Percentiles rank a stretch among this genome's conserved stretches.
These are phyloP conservation scores for Yarrowia sp. DNA, from an alignment of 805 yeast species.

Conservation along the genomic window DNA sequence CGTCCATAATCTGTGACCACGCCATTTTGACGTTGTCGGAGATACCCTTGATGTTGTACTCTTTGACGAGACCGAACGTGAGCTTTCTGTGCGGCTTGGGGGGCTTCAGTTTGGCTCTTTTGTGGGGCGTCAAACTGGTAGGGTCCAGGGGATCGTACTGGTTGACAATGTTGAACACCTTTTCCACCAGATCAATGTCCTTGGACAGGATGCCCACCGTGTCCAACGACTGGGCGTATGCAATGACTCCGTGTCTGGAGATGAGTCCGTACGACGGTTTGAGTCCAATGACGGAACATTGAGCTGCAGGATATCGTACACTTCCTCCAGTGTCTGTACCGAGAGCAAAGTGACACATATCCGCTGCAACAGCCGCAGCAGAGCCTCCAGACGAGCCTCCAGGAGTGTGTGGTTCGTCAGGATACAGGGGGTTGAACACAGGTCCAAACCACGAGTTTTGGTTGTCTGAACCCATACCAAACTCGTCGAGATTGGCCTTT, in stretches of 20 bases:
- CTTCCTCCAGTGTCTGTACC: conserved; percentile 99
- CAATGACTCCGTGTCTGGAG: conserved; percentile 86
- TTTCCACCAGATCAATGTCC: conserved; percentile 43
- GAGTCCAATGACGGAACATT: conserved; percentile 78
- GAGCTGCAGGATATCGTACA: conserved; percentile 86
- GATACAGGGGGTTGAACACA: conserved; percentile 44
- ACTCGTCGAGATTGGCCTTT: conserved; percentile 91
- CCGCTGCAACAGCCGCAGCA: conserved; percentile 85
- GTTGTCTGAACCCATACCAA: conserved; percentile 81
- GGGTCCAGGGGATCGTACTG: conserved; percentile 72
- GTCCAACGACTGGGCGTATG: conserved; percentile 92
- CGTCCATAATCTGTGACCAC: conserved; percentile 48
- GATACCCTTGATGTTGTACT: conserved; percentile 57
- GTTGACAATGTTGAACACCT: conserved; percentile 57
- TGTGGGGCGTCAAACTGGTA: conserved; percentile 45
- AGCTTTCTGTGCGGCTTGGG: conserved; percentile 33
- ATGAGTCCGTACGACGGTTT: conserved; percentile 92
- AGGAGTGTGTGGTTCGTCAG: conserved; percentile 44
- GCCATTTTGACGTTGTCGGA: conserved; percentile 45
- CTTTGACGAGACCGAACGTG: conserved; percentile 70
- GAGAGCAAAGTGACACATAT: conserved; percentile 64
- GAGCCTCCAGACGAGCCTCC: conserved; percentile 98
- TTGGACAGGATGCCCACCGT: conserved; percentile 82
- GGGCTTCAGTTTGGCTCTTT: conserved; percentile 29
- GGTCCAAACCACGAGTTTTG: conserved; percentile 38